Evolutionary conservation across 1,284 basidiomycete species (phyloP), one percentile per base, ranked within the genome.

Genomic region (Microstroma glucosiphilum): DNA sequence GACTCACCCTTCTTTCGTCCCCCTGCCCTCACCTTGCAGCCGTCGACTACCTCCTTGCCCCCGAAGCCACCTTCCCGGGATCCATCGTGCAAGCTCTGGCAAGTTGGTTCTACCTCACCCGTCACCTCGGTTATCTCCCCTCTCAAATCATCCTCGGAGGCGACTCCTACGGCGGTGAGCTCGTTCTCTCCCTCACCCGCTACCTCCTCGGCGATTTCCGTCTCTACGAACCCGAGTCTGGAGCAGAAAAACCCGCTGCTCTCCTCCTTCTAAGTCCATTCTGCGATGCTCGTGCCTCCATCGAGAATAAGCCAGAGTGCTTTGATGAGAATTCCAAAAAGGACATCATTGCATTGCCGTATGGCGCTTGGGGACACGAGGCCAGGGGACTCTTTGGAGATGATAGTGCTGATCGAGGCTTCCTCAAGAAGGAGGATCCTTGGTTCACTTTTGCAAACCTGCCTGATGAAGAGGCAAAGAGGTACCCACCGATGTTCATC

Each of bases 41-140:
- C 55, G 72, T 78, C 60, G 76, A 78, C 60, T 78, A 78, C 69
- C 66, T 72, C 65, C 61, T 78, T 25, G 75, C 76, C 9, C 76
- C 76, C 0, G 66, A 64, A 19, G 72, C 69, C 1, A 67, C 68
- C 8, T 71, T 62, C 60, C 76, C 76, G 8, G 66, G 75, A 11
- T 70, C 70, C 55, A 64, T 78, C 46, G 61, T 71, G 43, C 76
- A 78, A 62, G 67, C 57, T 13, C 53, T 78, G 11, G 74, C 68
- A 7, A 73, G 64, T 0, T 78, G 75, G 60, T 43, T 76, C 11
- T 69, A 73, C 65, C 66, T 78, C 9, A 59, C 71, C 56, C 63
- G 69, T 57, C 63, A 68, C 43, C 66, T 77, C 4, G 69, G 71
- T 53, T 78, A 75, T 63, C 57, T 58, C 8, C 70, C 75, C 1